Percentiles rank a stretch among this genome's conserved stretches.
These are phyloP conservation scores for Aspergillus texensis DNA, from an alignment of 2,329 filamentous ascomycete genomes.

Conservation along the genomic window DNA sequence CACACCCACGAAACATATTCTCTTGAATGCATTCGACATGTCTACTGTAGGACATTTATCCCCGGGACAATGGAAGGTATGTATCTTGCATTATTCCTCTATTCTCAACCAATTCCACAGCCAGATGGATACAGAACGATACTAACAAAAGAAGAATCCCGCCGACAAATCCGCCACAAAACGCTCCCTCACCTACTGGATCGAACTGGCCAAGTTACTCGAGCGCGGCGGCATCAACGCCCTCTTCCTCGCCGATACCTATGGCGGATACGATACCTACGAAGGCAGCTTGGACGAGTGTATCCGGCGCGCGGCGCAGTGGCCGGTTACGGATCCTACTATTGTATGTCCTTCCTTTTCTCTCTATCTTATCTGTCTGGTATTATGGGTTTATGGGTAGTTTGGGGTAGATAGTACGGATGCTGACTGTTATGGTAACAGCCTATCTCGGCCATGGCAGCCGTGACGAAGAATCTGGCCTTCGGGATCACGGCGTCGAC, in stretches of 20 bases:
- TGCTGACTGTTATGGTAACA: constrained; percentile 35
- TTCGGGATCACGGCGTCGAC: constrained; percentile 67
- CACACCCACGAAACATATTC: constrained; percentile 54
- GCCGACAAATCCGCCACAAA: constrained; percentile 64
- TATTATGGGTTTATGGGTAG: no score
- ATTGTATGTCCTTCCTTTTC: constrained; percentile 50
- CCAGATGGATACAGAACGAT: background rate
- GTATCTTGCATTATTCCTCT: background rate
- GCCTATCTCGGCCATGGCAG: constrained; percentile 68
- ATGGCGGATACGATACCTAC: constrained; percentile 66
- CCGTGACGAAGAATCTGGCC: constrained; percentile 64
- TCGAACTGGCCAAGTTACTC: constrained; percentile 63
- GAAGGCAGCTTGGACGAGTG: constrained; percentile 62
- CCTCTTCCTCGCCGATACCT: constrained; percentile 67
- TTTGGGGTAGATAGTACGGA: no score
- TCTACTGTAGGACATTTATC: constrained; percentile 66
- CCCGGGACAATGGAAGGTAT: constrained; percentile 68
- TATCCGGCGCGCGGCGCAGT: constrained; percentile 64
- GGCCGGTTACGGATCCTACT: constrained; percentile 66
- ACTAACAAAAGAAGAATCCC: constrained; percentile 53
- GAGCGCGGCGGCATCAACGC: constrained; percentile 66
- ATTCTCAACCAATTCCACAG: no score
- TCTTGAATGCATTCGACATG: constrained; percentile 69
- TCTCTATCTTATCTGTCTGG: no score
- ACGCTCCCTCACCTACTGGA: constrained; percentile 64